A percentile compares a stretch with the other conserved stretches of the same genome.
Evolutionary conservation across 2,329 filamentous ascomycete genomes (phyloP).

Genomic region (Pestalotiopsis fici): DNA sequence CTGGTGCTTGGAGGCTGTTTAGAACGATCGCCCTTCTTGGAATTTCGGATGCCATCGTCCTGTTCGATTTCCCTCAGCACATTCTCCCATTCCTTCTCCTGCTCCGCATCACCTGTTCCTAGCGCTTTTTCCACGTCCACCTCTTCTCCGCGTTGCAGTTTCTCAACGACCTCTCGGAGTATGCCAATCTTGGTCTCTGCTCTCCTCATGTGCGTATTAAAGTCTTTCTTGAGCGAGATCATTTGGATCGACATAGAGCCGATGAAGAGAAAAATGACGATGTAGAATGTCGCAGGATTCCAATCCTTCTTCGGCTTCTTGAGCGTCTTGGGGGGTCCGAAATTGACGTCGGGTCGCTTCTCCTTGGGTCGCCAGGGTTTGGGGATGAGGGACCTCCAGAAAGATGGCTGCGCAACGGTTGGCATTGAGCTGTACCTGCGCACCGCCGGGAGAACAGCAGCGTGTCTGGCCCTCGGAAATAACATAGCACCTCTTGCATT

Average conservation of each 20-base stretch:
- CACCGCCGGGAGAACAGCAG: slow-evolving; percentile 13
- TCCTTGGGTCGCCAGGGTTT: slow-evolving; percentile 58
- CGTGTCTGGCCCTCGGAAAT: slow-evolving; percentile 2
- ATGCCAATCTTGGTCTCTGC: slow-evolving; percentile 78
- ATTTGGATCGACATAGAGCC: slow-evolving; percentile 96
- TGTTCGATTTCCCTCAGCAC: slow-evolving; percentile 68
- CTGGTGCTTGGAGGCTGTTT: slow-evolving; percentile 29
- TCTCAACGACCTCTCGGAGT: slow-evolving; percentile 74
- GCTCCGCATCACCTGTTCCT: slow-evolving; percentile 73
- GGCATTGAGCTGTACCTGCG: slow-evolving; percentile 41
- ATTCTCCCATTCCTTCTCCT: slow-evolving; percentile 83
- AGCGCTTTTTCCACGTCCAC: slow-evolving; percentile 84
- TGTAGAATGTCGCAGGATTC: slow-evolving; percentile 83
- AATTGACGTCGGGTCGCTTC: slow-evolving; percentile 32
- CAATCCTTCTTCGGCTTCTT: slow-evolving; percentile 60
- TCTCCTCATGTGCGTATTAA: slow-evolving; percentile 69
- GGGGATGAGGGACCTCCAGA: slow-evolving; percentile 72
- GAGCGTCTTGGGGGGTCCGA: slow-evolving; percentile 26
- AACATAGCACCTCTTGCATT: slow-evolving; percentile 7
- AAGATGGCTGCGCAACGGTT: slow-evolving; percentile 56
- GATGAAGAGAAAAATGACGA: slow-evolving; percentile 81
- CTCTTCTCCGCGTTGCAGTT: slow-evolving; percentile 69
- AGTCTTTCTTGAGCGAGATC: slow-evolving; percentile 77
- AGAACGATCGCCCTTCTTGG: slow-evolving; percentile 42
- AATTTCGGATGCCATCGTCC: slow-evolving; percentile 56